Base-by-base conservation (phyloP, 768 basidiomycete species). In the Macrocybe gigantea region DNA sequence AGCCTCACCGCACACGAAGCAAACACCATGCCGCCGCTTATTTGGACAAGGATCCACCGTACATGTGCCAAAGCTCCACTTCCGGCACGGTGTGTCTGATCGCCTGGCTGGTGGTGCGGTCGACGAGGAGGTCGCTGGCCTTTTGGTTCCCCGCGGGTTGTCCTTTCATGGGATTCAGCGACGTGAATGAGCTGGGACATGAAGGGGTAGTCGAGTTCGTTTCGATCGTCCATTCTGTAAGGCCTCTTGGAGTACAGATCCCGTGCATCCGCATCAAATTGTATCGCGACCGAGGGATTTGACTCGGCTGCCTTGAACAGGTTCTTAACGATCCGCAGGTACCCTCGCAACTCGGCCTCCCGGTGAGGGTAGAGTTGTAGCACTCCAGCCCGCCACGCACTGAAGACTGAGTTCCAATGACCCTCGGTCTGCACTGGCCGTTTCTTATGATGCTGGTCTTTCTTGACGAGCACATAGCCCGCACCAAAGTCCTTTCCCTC, bases 371-470 rank as follows among this genome's bases (percentile, higher is more conserved):
- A 59, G n/a, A 56, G 37, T 1, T 51, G 6, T 1, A 41, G 12
- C 10, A 49, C 44, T 0, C 14, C 53, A 0, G 36, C 38, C 0
- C 33, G 13, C 53, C 55, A 58, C 6, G 57, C 50, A 0, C 13
- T 10, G 44, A 47, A 58, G 8, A 58, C 47, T 7, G 44, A 13
- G n/a, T 33, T 39, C 57, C 55, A 56, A 1, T 58, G 53, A 5
- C 55, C 50, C 32, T 50, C 44, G n/a, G 36, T 45, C 10, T 15
- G 12, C 11, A 50, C 37, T 1, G 8, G 42, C 37, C 22, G 44
- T 41, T 7, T 49, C 48, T 33, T 12, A 34, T n/a, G n/a, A 10
- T 33, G 33, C 13, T 50, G 49, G 11, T 50, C 49, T 33, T 14
- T 45, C n/a, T 37, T 37, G 35, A 37, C 35, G n/a, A 37, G 35